Base-by-base conservation (phyloP, 306 rosid species). In the Cotoneaster glaucophyllus region DNA sequence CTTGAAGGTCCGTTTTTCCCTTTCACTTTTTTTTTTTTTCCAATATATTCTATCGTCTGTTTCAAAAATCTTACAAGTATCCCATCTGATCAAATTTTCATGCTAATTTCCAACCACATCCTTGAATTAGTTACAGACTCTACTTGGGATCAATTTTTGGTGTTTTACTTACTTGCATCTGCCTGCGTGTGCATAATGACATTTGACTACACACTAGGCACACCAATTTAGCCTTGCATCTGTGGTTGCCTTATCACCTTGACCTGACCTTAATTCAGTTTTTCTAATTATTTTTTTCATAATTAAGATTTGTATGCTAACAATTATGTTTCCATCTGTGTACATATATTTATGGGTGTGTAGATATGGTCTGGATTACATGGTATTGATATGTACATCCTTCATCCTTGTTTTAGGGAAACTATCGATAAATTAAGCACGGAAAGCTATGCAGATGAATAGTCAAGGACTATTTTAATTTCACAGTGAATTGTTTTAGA, bases 1-100 rank as follows among this genome's bases (percentile, higher is more conserved):
- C 90, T 88, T 96, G 78, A 96, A 96, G 99, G 99, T 92, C 75
- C 73, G 56, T 5, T 18, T 28, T 34, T 43, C n/a, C 19, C 25
- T 15, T 24, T 48, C 24, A 10, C 19, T 9, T 1, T 44, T 4
- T 45, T 1, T 4, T 13, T 45, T 15, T 1, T 4, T 25, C 1
- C 2, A 15, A 2, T 31, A 10, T 63, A 18, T 19, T 61, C 5
- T 43, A 4, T 43, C 43, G 17, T 31, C 29, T 21, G 19, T 25
- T 15, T 11, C 21, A 2, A 48, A 48, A 48, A 56, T 56, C 62
- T 45, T 69, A 45, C 12, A 44, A 25, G 28, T 12, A 39, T 44
- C 29, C 54, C 54, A 15, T 5, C 54, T 21, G 21, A 48, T 48
- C 54, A 48, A 48, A 48, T 5, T 48, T 48, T 48, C 21, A 15